These are phyloP conservation scores for Dipodascopsis uninucleata DNA, from an alignment of 805 yeast species.

Conservation along the genomic window DNA sequence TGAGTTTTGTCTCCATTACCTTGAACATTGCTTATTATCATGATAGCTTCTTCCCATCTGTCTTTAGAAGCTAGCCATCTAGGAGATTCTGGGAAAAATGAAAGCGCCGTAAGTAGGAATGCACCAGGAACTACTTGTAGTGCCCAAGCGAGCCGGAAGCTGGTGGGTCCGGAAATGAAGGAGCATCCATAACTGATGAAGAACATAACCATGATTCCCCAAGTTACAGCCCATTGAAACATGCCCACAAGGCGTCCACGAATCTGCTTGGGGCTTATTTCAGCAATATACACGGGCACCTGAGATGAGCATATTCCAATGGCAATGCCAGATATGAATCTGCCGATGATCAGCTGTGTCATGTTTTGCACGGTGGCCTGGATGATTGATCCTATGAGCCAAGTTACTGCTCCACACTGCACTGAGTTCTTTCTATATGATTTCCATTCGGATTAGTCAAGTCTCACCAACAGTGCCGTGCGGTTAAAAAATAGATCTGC, in stretches of 20 bases:
- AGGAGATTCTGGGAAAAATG: constrained; percentile 40
- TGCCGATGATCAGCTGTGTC: constrained; percentile 49
- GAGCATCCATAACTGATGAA: constrained; percentile 48
- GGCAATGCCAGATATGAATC: constrained; percentile 59
- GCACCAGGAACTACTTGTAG: constrained; percentile 52
- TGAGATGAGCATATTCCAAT: constrained; percentile 62
- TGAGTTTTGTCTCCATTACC: constrained; percentile 19
- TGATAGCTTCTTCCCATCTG: constrained; percentile 46
- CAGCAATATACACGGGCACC: constrained; percentile 64
- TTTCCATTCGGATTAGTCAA: neutral
- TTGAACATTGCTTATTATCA: constrained; percentile 30
- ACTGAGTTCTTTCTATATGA: constrained; percentile 42
- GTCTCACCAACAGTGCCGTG: neutral
- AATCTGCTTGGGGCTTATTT: constrained; percentile 54
- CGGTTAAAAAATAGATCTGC: constrained; percentile 61
- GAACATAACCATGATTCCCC: constrained; percentile 61
- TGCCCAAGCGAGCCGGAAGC: constrained; percentile 54
- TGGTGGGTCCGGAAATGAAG: constrained; percentile 37
- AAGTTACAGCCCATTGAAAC: constrained; percentile 59
- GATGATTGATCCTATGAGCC: constrained; percentile 59
- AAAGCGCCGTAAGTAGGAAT: constrained; percentile 44
- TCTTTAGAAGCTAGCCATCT: constrained; percentile 47
- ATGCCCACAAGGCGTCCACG: constrained; percentile 57
- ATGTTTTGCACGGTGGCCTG: constrained; percentile 46
- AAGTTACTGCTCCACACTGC: constrained; percentile 48